phyloP scores from a whole-genome alignment of 345 rosid genomes.

The Populus deltoides region DNA sequence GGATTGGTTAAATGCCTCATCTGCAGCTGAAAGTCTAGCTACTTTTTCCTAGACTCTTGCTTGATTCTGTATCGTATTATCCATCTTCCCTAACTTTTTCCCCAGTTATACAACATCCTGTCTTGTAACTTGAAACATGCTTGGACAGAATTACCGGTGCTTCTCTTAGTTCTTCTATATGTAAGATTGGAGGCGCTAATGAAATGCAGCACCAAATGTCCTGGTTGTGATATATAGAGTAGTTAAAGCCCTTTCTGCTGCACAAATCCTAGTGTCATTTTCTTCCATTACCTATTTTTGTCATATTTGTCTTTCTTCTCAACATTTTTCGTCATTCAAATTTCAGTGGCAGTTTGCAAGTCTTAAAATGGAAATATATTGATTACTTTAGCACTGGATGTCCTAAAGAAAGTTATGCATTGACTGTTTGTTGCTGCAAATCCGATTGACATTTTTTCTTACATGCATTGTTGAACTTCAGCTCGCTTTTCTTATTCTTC shows the following conservation, averaged over 20 bases:
- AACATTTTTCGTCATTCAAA: neutral
- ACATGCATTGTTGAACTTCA: neutral
- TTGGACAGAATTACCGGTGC: neutral
- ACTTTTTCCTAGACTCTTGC: neutral
- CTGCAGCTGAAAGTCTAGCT: conserved; percentile 43
- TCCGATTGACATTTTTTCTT: neutral
- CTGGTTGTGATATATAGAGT: neutral
- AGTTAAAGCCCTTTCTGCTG: neutral
- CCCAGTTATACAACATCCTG: neutral
- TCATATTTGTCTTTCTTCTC: neutral
- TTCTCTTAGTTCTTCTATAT: neutral
- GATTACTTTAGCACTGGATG: neutral
- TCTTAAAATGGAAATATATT: neutral
- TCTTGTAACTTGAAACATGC: neutral
- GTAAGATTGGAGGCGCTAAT: neutral
- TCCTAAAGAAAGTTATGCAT: neutral
- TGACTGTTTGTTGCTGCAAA: neutral
- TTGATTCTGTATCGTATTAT: neutral
- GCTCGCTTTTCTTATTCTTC: neutral
- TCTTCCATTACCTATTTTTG: neutral
- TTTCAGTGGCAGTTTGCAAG: neutral
- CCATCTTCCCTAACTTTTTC: neutral
- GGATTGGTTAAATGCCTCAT: conserved; percentile 68
- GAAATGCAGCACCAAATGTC: neutral
- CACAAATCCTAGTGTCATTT: neutral